A percentile compares a stretch with the other conserved stretches of the same genome.
phyloP scores from a whole-genome alignment of 768 basidiomycete species.

The Pleurotus citrinopileatus region DNA sequence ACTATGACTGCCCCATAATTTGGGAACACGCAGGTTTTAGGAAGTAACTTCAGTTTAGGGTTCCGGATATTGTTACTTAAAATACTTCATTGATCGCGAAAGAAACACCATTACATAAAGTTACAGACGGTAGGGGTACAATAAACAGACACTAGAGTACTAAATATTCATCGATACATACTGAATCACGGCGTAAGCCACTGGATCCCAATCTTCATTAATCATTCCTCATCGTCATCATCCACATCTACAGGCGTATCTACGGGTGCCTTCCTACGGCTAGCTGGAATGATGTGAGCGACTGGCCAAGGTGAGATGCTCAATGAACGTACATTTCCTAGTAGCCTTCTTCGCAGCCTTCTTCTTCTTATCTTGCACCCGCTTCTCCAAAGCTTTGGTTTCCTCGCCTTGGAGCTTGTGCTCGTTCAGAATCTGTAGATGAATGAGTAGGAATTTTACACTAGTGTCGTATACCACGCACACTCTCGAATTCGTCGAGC shows the following conservation, averaged over 20 bases:
- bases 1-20: too few species aligned
- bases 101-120: too few species aligned
- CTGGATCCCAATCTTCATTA: not conserved
- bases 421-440: slow-evolving; percentile 74
- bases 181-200: too few species aligned
- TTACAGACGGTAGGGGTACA: too few species aligned
- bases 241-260: not conserved
- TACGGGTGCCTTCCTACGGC: not conserved
- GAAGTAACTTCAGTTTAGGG: too few species aligned
- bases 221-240: not conserved
- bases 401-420: slow-evolving; percentile 84
- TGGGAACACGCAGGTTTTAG: too few species aligned
- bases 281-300: not conserved
- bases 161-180: too few species aligned
- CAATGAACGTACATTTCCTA: not conserved
- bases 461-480: slow-evolving; percentile 23
- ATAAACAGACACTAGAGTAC: too few species aligned
- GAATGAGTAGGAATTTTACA: not conserved
- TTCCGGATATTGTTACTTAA: too few species aligned
- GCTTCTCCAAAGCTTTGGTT: slow-evolving; percentile 86
- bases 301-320: too few species aligned
- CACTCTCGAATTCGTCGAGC: slow-evolving; percentile 91
- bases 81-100: too few species aligned
- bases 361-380: slow-evolving; percentile 74
- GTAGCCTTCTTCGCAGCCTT: not conserved